phyloP scores from a whole-genome alignment of 164 flowering plant genomes.

The Protea cynaroides region DNA sequence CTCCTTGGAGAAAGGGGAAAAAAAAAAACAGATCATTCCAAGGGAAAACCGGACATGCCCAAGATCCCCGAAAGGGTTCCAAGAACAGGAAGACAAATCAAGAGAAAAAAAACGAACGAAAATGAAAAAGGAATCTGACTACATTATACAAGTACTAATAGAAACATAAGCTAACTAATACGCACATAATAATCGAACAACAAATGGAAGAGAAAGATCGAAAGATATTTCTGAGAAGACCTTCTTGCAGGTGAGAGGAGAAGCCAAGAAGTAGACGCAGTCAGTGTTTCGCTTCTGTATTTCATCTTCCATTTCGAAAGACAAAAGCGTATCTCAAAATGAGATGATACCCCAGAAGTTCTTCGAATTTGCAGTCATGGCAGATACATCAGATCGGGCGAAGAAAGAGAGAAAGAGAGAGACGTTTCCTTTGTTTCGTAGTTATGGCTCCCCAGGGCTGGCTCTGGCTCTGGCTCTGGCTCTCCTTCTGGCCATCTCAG shows the following conservation, averaged over 20 bases:
- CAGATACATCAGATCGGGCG: neutral
- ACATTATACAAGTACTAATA: neutral
- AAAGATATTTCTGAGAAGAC: slow-evolving; percentile 8
- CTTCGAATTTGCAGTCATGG: slow-evolving; percentile 7
- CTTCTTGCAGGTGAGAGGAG: slow-evolving; percentile 96
- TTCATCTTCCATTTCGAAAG: slow-evolving; percentile 45
- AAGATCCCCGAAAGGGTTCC: slow-evolving; percentile 4
- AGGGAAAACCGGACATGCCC: slow-evolving; percentile 5
- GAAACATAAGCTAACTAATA: neutral
- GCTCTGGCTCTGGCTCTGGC: slow-evolving; percentile 2
- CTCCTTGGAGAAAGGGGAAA: neutral
- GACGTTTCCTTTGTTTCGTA: neutral
- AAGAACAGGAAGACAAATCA: neutral
- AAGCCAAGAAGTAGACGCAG: slow-evolving; percentile 79
- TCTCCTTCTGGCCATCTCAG: neutral
- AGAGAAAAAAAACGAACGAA: no score
- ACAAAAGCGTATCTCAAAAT: neutral
- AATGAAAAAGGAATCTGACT: neutral
- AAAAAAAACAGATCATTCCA: neutral
- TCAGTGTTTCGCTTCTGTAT: slow-evolving; percentile 57
- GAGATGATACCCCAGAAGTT: neutral
- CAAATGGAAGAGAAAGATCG: neutral
- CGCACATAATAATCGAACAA: neutral
- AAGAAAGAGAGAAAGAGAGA: slow-evolving; percentile 8
- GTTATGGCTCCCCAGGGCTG: slow-evolving; percentile 8